Conservation (phyloP, 257 asterid genomes). For the Solanum sejunctum region DNA sequence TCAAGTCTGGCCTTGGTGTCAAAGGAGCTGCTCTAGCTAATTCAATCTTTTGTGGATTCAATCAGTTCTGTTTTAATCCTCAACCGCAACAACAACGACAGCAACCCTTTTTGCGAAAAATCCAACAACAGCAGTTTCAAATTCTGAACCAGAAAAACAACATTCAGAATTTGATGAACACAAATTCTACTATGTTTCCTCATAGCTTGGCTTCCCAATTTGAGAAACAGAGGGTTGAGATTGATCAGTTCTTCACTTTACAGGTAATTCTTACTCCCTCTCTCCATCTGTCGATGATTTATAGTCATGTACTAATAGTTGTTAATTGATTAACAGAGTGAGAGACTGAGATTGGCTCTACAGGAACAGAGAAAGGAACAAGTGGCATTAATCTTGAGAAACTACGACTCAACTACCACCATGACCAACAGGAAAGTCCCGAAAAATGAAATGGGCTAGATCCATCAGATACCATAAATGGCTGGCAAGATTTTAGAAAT, state of each 20-base stretch:
- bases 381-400: constrained; percentile 13
- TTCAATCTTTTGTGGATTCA: constrained; percentile 14
- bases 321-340: constrained; percentile 28
- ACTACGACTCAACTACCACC: constrained; percentile 29
- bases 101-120: neutral
- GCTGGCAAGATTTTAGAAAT: no score
- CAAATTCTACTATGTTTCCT: neutral
- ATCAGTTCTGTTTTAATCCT: constrained; percentile 1
- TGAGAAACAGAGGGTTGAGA: constrained; percentile 32
- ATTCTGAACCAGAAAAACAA: constrained; percentile 6
- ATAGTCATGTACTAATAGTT: neutral
- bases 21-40: no score
- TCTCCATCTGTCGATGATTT: neutral
- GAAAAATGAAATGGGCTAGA: no score
- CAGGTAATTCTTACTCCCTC: constrained; percentile 27
- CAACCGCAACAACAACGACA: constrained; percentile 1
- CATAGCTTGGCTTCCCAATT: constrained; percentile 14
- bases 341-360: constrained; percentile 37
- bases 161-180: neutral
- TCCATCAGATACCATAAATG: no score
- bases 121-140: constrained; percentile 20
- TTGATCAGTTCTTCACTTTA: constrained; percentile 34
- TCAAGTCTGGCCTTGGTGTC: no score
- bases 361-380: constrained; percentile 47
- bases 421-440: no score